A percentile compares a stretch with the other conserved stretches of the same genome.
phyloP scores from a whole-genome alignment of 2,329 filamentous ascomycete species.

The Nemania sp. region DNA sequence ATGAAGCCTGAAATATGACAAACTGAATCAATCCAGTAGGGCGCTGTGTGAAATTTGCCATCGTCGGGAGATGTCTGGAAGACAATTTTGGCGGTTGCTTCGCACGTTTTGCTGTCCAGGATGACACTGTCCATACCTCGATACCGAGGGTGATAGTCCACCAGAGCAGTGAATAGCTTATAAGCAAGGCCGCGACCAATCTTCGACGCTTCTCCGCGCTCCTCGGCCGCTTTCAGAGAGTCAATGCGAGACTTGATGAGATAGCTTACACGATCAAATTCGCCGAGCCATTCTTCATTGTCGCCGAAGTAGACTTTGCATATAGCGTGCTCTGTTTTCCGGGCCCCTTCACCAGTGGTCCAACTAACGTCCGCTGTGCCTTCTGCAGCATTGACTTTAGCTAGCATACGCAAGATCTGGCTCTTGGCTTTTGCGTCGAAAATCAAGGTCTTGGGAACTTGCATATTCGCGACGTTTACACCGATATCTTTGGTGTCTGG shows the following conservation, averaged over 20 bases:
- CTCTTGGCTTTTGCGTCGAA: constrained; percentile 48
- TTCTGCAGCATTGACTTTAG: constrained; percentile 59
- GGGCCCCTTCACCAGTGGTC: constrained; percentile 61
- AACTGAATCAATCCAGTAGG: constrained; percentile 62
- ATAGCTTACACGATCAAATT: constrained; percentile 70
- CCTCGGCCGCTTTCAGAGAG: constrained; percentile 61
- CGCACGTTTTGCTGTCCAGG: constrained; percentile 55
- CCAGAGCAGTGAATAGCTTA: constrained; percentile 64
- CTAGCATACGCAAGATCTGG: constrained; percentile 64
- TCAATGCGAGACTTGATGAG: constrained; percentile 67
- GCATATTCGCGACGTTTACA: constrained; percentile 67
- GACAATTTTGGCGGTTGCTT: constrained; percentile 55
- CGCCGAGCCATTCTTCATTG: constrained; percentile 61
- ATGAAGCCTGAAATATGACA: constrained; percentile 65
- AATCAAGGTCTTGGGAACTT: constrained; percentile 72
- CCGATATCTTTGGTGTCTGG: constrained; percentile 60
- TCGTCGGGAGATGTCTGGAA: constrained; percentile 53
- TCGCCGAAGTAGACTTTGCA: constrained; percentile 66
- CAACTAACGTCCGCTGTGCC: constrained; percentile 60
- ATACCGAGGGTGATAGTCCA: constrained; percentile 59
- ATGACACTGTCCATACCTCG: constrained; percentile 63
- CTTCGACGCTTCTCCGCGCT: constrained; percentile 69
- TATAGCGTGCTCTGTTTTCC: constrained; percentile 62
- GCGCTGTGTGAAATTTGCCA: constrained; percentile 58
- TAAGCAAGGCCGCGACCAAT: constrained; percentile 77